phyloP scores from a whole-genome alignment of 441 rosid genomes.

The Mallotus japonicus region DNA sequence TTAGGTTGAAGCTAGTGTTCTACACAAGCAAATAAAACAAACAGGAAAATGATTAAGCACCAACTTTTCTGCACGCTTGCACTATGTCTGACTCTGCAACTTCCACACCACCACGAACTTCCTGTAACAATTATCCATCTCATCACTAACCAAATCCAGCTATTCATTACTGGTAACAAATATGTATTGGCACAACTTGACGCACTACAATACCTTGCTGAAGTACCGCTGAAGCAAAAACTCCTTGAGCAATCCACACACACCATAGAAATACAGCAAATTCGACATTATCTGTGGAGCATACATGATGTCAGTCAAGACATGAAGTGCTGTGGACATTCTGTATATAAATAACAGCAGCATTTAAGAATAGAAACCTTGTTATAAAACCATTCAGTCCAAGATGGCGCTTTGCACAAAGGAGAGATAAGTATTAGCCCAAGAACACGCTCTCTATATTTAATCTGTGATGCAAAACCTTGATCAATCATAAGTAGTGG shows the following conservation, averaged over 20 bases:
- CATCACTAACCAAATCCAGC: constrained; percentile 19
- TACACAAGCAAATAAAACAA: background rate
- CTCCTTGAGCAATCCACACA: constrained; percentile 84
- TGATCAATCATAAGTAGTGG: constrained; percentile 15
- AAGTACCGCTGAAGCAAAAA: constrained; percentile 78
- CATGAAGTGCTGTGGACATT: background rate
- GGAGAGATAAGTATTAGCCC: constrained; percentile 93
- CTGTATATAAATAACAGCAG: background rate
- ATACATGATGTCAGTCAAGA: constrained; percentile 16
- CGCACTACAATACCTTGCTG: constrained; percentile 63
- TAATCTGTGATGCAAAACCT: constrained; percentile 50
- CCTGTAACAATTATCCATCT: constrained; percentile 40
- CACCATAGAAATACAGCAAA: constrained; percentile 80
- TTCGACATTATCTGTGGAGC: constrained; percentile 63
- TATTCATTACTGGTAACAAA: background rate
- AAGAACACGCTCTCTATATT: constrained; percentile 75
- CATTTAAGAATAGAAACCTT: constrained; percentile 46
- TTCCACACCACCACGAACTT: constrained; percentile 71
- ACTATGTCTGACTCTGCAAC: constrained; percentile 77
- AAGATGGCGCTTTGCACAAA: constrained; percentile 79
- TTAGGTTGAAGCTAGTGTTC: constrained; percentile 4
- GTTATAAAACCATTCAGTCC: constrained; percentile 93
- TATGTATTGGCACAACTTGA: background rate
- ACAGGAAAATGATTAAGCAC: constrained; percentile 17
- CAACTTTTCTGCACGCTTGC: constrained; percentile 78